Percentiles rank a stretch among this genome's conserved stretches.
These are phyloP conservation scores for Fusarium sp. DNA, from an alignment of 2,329 filamentous ascomycete genomes.

Conservation along the genomic window DNA sequence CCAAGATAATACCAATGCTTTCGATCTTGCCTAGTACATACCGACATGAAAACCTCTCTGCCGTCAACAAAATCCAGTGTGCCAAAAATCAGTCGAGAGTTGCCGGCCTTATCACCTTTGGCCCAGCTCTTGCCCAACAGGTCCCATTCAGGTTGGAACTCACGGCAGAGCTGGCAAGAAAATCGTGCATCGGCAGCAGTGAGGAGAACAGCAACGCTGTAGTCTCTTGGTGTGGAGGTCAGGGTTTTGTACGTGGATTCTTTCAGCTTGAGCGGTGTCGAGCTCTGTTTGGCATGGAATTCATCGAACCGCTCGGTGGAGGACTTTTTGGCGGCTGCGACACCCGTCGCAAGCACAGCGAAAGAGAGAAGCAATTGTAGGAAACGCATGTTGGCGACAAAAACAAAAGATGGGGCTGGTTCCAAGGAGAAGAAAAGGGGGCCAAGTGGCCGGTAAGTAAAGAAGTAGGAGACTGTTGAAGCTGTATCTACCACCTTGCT, in stretches of 20 bases:
- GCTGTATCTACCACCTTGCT: slow-evolving; percentile 21
- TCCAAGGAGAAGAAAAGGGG: slow-evolving; percentile 6
- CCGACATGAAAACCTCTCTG: slow-evolving; percentile 86
- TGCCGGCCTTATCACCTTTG: slow-evolving; percentile 81
- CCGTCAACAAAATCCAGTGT: slow-evolving; percentile 91
- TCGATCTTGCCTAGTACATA: slow-evolving; percentile 52
- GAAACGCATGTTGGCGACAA: slow-evolving; percentile 72
- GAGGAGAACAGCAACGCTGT: slow-evolving; percentile 82
- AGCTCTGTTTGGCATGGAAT: slow-evolving; percentile 74
- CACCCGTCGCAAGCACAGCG: slow-evolving; percentile 70
- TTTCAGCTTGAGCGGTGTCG: slow-evolving; percentile 79
- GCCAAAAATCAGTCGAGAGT: slow-evolving; percentile 80
- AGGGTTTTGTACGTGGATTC: slow-evolving; percentile 81
- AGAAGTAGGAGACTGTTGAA: slow-evolving; percentile 22
- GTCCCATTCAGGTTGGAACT: slow-evolving; percentile 96
- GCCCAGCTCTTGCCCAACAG: slow-evolving; percentile 87
- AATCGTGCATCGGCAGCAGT: slow-evolving; percentile 88
- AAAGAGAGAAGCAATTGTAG: slow-evolving; percentile 72
- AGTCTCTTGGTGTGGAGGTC: slow-evolving; percentile 83
- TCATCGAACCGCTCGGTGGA: slow-evolving; percentile 74
- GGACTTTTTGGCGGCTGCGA: slow-evolving; percentile 73
- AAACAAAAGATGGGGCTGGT: slow-evolving; percentile 1
- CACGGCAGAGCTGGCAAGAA: slow-evolving; percentile 85
- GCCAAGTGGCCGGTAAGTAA: slow-evolving; percentile 41
- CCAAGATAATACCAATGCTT: neutral